A percentile compares a stretch with the other conserved stretches of the same genome.
These are phyloP conservation scores for Citrullus colocynthis DNA, from an alignment of 306 rosid genomes.

Conservation along the genomic window DNA sequence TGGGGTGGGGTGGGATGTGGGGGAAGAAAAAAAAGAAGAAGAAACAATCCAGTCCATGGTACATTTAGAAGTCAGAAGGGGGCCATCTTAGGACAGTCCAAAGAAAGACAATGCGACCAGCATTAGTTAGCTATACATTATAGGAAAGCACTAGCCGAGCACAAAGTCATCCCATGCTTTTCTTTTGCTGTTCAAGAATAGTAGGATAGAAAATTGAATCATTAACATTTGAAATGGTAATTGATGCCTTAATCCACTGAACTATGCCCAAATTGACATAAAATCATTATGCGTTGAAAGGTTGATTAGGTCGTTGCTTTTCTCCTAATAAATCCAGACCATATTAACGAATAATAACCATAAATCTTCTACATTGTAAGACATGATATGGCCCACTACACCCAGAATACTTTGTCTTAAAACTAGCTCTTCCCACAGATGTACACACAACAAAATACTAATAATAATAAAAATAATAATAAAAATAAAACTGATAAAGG, in stretches of 20 bases:
- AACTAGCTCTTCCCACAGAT: neutral
- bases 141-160: neutral
- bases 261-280: no score
- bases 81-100: constrained; percentile 1
- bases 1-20: no score
- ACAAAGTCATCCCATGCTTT: neutral
- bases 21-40: neutral
- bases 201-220: no score
- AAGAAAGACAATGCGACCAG: neutral
- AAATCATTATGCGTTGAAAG: neutral
- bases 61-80: neutral
- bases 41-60: neutral
- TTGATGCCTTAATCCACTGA: no score
- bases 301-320: neutral
- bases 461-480: neutral
- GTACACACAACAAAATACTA: neutral
- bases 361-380: neutral
- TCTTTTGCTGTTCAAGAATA: no score
- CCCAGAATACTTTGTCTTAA: neutral
- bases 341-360: neutral
- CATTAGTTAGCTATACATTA: neutral
- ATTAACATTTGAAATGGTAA: no score
- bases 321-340: neutral
- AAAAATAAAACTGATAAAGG: neutral
- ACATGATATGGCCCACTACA: constrained; percentile 3